Conservation (phyloP, 1,284 basidiomycete species). For the Sporisorium graminicola region DNA sequence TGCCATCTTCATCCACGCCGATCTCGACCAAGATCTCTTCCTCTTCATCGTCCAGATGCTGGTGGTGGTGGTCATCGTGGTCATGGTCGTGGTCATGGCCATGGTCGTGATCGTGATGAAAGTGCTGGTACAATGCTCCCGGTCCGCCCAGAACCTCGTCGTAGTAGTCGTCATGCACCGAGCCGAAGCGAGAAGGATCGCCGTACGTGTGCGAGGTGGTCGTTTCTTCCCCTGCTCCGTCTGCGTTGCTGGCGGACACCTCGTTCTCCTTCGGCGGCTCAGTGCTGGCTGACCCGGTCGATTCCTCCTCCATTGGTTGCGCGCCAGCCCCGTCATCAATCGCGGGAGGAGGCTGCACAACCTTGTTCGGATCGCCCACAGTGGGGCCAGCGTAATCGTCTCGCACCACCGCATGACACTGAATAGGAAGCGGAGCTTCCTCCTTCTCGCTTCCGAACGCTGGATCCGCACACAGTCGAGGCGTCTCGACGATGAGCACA, state of each 20-base stretch:
- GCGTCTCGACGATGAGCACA: constrained; percentile 55
- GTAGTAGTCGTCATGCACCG: constrained; percentile 49
- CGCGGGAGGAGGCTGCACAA: constrained; percentile 6
- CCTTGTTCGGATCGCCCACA: constrained; percentile 26
- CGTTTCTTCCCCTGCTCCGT: background rate
- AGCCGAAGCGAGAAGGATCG: constrained; percentile 44
- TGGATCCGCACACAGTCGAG: constrained; percentile 41
- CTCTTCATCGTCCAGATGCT: constrained; percentile 9
- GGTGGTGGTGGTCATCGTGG: background rate
- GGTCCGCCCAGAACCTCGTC: constrained; percentile 41
- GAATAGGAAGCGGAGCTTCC: constrained; percentile 29
- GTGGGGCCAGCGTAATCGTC: constrained; percentile 35
- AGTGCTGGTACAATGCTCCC: constrained; percentile 22
- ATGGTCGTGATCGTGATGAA: constrained; percentile 10
- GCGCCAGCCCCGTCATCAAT: background rate
- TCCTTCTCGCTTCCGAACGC: constrained; percentile 51
- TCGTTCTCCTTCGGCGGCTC: background rate
- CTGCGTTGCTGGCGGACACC: background rate
- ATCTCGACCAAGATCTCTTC: constrained; percentile 23
- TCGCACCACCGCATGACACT: constrained; percentile 41
- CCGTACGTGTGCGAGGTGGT: constrained; percentile 45
- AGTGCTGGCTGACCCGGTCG: background rate
- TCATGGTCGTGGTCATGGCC: constrained; percentile 8
- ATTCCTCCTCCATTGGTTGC: background rate
- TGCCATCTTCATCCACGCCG: constrained; percentile 33